Evolutionary conservation across 768 basidiomycete species (phyloP).

Genomic region (Xanthoconium stramineum): DNA sequence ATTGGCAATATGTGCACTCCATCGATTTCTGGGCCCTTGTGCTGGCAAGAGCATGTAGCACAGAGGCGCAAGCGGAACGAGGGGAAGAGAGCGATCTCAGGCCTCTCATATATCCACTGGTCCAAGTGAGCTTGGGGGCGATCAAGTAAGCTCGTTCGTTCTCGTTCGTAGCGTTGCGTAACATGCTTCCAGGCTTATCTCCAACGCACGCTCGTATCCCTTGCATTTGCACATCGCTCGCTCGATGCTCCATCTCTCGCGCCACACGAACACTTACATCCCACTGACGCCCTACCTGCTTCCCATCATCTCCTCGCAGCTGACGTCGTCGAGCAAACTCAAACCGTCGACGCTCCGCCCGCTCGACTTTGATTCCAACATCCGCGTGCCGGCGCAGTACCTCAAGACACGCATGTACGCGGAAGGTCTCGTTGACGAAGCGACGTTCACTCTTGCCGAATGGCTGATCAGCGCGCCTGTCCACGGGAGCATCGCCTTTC

Average conservation of each 20-base stretch:
- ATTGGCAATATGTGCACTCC: conserved; percentile 97
- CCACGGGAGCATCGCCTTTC: conserved; percentile 88
- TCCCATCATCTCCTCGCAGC: conserved; percentile 76
- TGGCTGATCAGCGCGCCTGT: conserved; percentile 71
- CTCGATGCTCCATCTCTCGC: conserved; percentile 81
- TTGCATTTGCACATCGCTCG: conserved; percentile 91
- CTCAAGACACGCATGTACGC: conserved; percentile 81
- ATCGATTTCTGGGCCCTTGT: conserved; percentile 96
- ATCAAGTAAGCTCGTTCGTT: conserved; percentile 62
- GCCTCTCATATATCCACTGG: conserved; percentile 91
- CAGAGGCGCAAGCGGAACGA: conserved; percentile 47
- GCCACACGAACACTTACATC: conserved; percentile 81
- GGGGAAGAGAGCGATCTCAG: conserved; percentile 73
- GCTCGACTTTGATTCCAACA: conserved; percentile 82
- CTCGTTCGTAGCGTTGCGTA: not conserved
- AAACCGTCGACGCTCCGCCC: conserved; percentile 86
- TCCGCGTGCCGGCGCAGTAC: conserved; percentile 87
- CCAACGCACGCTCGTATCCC: conserved; percentile 89
- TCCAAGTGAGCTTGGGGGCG: conserved; percentile 91
- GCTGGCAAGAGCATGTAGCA: conserved; percentile 75
- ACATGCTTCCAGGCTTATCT: conserved; percentile 64
- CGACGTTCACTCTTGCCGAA: conserved; percentile 72
- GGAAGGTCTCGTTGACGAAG: conserved; percentile 82
- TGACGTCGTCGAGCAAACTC: conserved; percentile 63
- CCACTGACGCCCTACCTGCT: conserved; percentile 86